Evolutionary conservation across 108 stramenopile species (phyloP), one percentile per base, ranked within the genome.

Genomic region (Seminavis robusta): DNA sequence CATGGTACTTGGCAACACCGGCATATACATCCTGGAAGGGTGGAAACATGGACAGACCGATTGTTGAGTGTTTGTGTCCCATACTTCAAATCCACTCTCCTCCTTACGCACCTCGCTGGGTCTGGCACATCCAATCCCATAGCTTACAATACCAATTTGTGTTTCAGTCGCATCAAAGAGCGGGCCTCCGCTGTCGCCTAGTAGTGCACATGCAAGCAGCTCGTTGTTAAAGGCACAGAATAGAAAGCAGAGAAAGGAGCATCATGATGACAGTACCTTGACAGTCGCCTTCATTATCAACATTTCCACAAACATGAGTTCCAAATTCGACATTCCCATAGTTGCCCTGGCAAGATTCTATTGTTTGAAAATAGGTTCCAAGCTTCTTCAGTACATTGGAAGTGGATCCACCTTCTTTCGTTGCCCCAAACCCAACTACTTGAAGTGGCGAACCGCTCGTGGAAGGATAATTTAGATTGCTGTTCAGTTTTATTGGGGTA

Each of bases 211-310:
- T 51, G 33, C 79, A 80, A 29, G 66, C 53, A 60, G 71, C 78
- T 10, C 32, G 34, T 30, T 61, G 48, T 20, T n/a, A n/a, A n/a
- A 26, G 16, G 13, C 33, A 59, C 46, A 44, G 34, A 1, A 80
- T 80, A 60, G 83, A 88, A 44, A 88, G 24, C 85, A 87, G 83
- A 20, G 70, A 54, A 19, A 38, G 26, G 34, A 30, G 58, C 13
- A 71, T 26, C 23, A n/a, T 58, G 45, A 19, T 48, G 13, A 19
- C 7, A n/a, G 24, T 42, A 28, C 27, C n/a, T n/a, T n/a, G n/a
- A 27, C 5, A 28, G 1, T 25, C 23, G 24, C 29, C 33, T 15
- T 57, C 27, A 4, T 17, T 26, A 4, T 26, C 36, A 33, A 28
- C 32, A 37, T 39, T 24, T 59, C 37, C 39, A 34, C 67, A 73